phyloP scores from a whole-genome alignment of 805 yeast species.

The Scheffersomyces lignosus region DNA sequence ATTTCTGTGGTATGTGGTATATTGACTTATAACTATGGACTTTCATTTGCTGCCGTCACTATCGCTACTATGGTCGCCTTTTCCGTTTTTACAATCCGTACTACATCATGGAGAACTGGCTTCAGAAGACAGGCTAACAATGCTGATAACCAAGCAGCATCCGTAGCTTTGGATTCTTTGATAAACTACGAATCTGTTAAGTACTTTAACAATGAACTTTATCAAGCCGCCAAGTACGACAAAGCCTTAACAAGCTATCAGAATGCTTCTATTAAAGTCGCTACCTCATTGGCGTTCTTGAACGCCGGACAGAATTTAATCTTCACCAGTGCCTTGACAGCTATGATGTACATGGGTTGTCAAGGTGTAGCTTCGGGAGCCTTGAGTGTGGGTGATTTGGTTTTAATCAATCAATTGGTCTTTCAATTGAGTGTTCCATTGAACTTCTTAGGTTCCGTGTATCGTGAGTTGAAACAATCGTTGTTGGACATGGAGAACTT shows the following conservation, averaged over 20 bases:
- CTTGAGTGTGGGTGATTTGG: constrained; percentile 91
- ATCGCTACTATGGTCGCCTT: constrained; percentile 86
- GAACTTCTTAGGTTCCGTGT: constrained; percentile 92
- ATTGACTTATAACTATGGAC: constrained; percentile 88
- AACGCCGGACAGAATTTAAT: constrained; percentile 80
- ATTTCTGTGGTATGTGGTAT: constrained; percentile 92
- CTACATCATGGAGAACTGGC: constrained; percentile 95
- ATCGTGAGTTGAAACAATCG: constrained; percentile 91
- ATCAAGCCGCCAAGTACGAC: constrained; percentile 80
- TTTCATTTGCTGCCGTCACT: constrained; percentile 85
- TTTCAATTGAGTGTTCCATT: constrained; percentile 94
- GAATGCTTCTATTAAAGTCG: constrained; percentile 73
- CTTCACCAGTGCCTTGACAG: constrained; percentile 86
- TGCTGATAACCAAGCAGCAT: constrained; percentile 95
- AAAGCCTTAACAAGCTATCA: constrained; percentile 72
- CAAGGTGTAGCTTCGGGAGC: constrained; percentile 83
- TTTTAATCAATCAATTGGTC: constrained; percentile 90
- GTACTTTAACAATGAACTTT: constrained; percentile 86
- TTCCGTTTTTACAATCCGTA: constrained; percentile 80
- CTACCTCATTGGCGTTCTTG: constrained; percentile 76
- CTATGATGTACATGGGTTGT: constrained; percentile 98
- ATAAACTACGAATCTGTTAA: constrained; percentile 94
- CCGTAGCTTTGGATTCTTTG: constrained; percentile 89
- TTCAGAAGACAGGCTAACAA: constrained; percentile 84
- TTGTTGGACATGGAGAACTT: constrained; percentile 93